These are phyloP conservation scores for Quercus suber DNA, from an alignment of 306 rosid genomes.

Conservation along the genomic window DNA sequence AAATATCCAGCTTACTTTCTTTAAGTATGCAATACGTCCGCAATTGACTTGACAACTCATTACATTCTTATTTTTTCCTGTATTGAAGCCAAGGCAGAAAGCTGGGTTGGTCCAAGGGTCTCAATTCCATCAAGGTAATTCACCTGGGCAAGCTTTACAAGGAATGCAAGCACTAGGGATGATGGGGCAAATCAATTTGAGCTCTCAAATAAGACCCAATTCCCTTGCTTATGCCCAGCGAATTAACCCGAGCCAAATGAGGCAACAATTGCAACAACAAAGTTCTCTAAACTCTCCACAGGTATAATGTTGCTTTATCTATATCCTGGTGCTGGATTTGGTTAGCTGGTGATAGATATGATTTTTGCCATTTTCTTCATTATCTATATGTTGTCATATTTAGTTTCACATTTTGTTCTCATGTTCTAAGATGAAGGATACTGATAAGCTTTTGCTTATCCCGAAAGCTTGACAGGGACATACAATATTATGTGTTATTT, in stretches of 20 bases:
- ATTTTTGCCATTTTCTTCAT: not conserved
- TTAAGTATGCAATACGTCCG: not conserved
- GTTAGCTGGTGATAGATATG: conserved; percentile 11
- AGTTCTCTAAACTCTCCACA: conserved; percentile 56
- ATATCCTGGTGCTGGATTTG: conserved; percentile 10
- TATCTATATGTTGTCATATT: not conserved
- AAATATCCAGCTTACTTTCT: not conserved
- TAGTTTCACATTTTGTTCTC: not conserved
- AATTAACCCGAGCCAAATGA: conserved; percentile 60
- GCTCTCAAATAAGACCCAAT: conserved; percentile 62
- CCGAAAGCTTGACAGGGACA: too few species aligned
- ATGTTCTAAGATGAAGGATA: not conserved
- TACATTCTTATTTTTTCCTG: not conserved
- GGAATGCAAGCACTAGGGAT: conserved; percentile 87
- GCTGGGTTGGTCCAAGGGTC: conserved; percentile 72
- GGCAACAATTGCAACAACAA: conserved; percentile 86
- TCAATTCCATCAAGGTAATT: conserved; percentile 67
- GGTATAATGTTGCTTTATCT: conserved; percentile 43
- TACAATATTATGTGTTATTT: too few species aligned
- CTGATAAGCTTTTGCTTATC: too few species aligned
- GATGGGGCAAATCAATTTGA: conserved; percentile 65
- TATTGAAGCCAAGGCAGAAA: conserved; percentile 69
- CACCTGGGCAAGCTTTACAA: conserved; percentile 78
- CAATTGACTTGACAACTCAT: not conserved
- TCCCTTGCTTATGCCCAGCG: conserved; percentile 71